Base-by-base conservation (phyloP, 495 filamentous ascomycete species). In the Monascus purpureus region DNA sequence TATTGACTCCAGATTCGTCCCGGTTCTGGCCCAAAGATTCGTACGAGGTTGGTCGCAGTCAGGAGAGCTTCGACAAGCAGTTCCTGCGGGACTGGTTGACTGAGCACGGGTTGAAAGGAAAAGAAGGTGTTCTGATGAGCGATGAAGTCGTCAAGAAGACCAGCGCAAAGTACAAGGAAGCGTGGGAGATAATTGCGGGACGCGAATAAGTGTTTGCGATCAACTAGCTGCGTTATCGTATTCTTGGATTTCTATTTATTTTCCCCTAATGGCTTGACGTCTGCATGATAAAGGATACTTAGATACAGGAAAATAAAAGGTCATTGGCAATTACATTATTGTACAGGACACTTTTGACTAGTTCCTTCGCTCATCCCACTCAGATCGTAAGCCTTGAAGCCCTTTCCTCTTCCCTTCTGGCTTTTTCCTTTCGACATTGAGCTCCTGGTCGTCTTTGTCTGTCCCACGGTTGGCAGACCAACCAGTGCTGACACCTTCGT, bases 31-130 rank as follows among this genome's bases (percentile, higher is more conserved):
- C 73, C 3, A 70, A 68, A 40, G 75, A 72, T 15, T 60, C 61
- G 6, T 94, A 93, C 43, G 68, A 70, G 42, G 53, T 75, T 18
- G 88, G 88, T 0, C 62, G 63, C 22, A 66, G 79, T 13, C 86
- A 93, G 62, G 63, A 73, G 32, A 87, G 80, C 55, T 87, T 78
- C 34, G 88, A 96, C 50, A 96, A 97, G 70, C 90, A 95, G 67
- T 80, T 69, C 42, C 42, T 95, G 46, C 63, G 88, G 13, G 78
- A 95, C 55, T 97, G 87, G 86, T 54, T 97, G 50, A 77, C 72
- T 1, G 45, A 43, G 23, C 60, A 75, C 35, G 80, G 80, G 1
- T 46, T 88, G 23, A 77, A 83, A 57, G 77, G 77, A 3, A 77
- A 77, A 53, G 53, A 70, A 17, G 73, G 74, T 6, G 74, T 85